Evolutionary conservation across 2,329 filamentous ascomycete species (phyloP).

Genomic region (Didymella sp.): DNA sequence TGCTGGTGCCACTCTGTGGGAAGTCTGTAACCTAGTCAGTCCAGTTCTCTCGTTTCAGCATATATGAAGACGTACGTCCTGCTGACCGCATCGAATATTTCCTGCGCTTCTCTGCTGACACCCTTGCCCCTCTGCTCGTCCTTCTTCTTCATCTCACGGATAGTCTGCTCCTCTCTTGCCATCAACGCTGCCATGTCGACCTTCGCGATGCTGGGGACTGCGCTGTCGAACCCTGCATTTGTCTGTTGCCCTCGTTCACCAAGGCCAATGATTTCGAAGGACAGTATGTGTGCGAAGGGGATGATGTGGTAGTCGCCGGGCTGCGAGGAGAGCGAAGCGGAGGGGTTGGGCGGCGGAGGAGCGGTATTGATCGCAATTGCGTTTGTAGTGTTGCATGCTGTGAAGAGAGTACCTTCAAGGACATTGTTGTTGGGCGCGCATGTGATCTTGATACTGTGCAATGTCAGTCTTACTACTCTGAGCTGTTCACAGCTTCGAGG

Average conservation of each 20-base stretch:
- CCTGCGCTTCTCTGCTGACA: constrained; percentile 67
- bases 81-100: constrained; percentile 67
- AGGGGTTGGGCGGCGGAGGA: constrained; percentile 52
- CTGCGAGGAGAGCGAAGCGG: constrained; percentile 49
- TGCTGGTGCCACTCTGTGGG: constrained; percentile 65
- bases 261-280: constrained; percentile 60
- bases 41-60: neutral
- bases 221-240: constrained; percentile 54
- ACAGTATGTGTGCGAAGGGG: constrained; percentile 65
- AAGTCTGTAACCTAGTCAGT: constrained; percentile 45
- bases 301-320: constrained; percentile 67
- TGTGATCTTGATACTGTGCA: constrained; percentile 63
- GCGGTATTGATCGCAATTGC: constrained; percentile 67
- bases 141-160: constrained; percentile 63
- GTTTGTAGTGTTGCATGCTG: constrained; percentile 66
- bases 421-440: constrained; percentile 60
- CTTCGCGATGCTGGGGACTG: constrained; percentile 55
- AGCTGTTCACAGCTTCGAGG: neutral
- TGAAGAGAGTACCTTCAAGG: constrained; percentile 68
- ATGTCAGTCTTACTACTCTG: constrained; percentile 23
- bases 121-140: constrained; percentile 67
- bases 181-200: constrained; percentile 64
- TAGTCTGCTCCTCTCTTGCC: constrained; percentile 62
- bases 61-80: constrained; percentile 56
- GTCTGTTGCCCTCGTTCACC: constrained; percentile 46